phyloP scores from a whole-genome alignment of 1,139 yeast species.

The Taphrina deformans region DNA sequence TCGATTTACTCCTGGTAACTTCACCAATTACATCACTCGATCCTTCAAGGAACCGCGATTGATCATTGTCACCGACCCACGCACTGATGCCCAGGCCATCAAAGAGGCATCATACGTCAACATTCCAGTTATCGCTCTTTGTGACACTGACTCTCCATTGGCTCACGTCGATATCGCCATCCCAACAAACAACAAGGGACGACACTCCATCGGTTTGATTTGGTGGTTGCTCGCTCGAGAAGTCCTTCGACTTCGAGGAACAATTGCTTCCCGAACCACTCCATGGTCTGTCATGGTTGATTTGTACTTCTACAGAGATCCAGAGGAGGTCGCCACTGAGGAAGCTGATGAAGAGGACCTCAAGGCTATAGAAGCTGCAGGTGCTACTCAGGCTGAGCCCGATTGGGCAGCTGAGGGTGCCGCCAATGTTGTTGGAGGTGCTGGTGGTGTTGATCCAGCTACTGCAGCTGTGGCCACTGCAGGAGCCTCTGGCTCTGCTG shows the following conservation, averaged over 20 bases:
- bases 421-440: slow-evolving; percentile 52
- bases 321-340: slow-evolving; percentile 85
- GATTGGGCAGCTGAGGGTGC: slow-evolving; percentile 57
- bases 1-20: slow-evolving; percentile 99
- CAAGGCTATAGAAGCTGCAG: slow-evolving; percentile 64
- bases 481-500: slow-evolving; percentile 71
- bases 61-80: slow-evolving; percentile 98
- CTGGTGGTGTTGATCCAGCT: slow-evolving; percentile 83
- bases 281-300: slow-evolving; percentile 99
- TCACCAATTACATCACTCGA: slow-evolving; percentile 99
- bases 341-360: slow-evolving; percentile 64
- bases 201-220: slow-evolving; percentile 99
- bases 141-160: slow-evolving; percentile 98
- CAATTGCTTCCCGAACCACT: slow-evolving; percentile 93
- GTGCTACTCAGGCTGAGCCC: slow-evolving; percentile 51
- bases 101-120: slow-evolving; percentile 99
- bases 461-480: slow-evolving; percentile 73
- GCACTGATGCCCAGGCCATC: slow-evolving; percentile 99
- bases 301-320: slow-evolving; percentile 99
- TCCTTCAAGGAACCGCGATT: slow-evolving; percentile 99
- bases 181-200: slow-evolving; percentile 99
- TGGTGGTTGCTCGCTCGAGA: slow-evolving; percentile 99
- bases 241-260: slow-evolving; percentile 98
- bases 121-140: slow-evolving; percentile 99
- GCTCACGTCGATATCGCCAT: slow-evolving; percentile 99